These are phyloP conservation scores for Globisporangium heterothallicum DNA, from an alignment of 352 stramenopile species.

Conservation along the genomic window DNA sequence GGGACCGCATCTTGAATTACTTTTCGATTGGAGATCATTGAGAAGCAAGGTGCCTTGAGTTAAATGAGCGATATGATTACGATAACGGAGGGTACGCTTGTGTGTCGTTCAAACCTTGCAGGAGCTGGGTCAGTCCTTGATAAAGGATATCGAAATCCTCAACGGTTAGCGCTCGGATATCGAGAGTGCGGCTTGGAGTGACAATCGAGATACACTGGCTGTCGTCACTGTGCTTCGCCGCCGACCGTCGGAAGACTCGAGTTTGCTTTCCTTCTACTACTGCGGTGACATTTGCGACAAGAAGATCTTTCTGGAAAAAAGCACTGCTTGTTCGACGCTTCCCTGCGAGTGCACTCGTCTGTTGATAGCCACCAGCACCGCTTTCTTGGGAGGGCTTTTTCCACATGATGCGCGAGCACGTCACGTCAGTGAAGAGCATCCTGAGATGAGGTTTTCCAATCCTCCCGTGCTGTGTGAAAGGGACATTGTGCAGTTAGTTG, in stretches of 20 bases:
- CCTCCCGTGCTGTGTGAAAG: constrained; percentile 24
- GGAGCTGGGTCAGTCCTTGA: constrained; percentile 23
- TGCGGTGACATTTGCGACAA: constrained; percentile 23
- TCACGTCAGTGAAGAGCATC: constrained; percentile 27
- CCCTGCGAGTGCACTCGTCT: background rate
- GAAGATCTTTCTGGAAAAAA: constrained; percentile 28
- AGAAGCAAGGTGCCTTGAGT: background rate
- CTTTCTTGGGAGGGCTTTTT: constrained; percentile 20
- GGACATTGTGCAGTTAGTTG: background rate
- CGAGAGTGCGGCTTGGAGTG: constrained; percentile 30
- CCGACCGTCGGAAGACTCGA: constrained; percentile 27
- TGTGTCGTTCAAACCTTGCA: background rate
- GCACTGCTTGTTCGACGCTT: constrained; percentile 8
- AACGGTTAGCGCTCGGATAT: constrained; percentile 29
- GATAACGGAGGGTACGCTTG: background rate
- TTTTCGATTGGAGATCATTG: background rate
- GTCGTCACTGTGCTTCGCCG: constrained; percentile 20
- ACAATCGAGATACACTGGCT: constrained; percentile 33
- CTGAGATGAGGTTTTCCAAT: constrained; percentile 34
- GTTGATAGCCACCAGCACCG: constrained; percentile 3
- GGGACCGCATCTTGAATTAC: constrained; percentile 2
- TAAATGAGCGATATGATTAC: background rate
- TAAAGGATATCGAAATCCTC: constrained; percentile 31
- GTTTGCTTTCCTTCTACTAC: constrained; percentile 36
- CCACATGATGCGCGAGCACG: constrained; percentile 35